Evolutionary conservation across 2,329 filamentous ascomycete species (phyloP).

Genomic region (Stenocarpella maydis): DNA sequence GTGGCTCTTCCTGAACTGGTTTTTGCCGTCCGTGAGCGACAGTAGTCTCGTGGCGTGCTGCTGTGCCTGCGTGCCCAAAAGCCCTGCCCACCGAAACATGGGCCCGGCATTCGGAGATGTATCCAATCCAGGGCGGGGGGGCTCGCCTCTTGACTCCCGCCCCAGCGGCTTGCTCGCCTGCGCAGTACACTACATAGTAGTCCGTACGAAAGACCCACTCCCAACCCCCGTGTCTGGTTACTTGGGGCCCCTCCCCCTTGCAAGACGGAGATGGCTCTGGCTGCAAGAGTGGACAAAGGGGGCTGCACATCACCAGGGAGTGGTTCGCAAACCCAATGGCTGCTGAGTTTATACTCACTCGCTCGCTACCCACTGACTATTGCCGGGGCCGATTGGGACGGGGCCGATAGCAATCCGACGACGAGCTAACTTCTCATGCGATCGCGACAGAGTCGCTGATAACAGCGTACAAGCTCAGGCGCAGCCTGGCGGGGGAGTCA

Average conservation of each 20-base stretch:
- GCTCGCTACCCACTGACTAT: slow-evolving; percentile 16
- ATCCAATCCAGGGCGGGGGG: slow-evolving; percentile 35
- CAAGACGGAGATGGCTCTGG: slow-evolving; percentile 29
- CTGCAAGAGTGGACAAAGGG: slow-evolving; percentile 29
- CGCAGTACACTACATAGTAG: no score
- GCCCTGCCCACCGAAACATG: slow-evolving; percentile 31
- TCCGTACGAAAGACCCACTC: slow-evolving; percentile 2
- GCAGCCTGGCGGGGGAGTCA: slow-evolving; percentile 8
- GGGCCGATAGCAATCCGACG: slow-evolving; percentile 17
- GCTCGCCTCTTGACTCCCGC: slow-evolving; percentile 14
- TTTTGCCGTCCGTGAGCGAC: slow-evolving; percentile 23
- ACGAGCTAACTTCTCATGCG: slow-evolving; percentile 15
- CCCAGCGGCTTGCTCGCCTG: neutral
- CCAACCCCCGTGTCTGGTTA: slow-evolving; percentile 17
- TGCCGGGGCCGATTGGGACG: slow-evolving; percentile 19
- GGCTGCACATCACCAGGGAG: slow-evolving; percentile 27
- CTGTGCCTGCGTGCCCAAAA: slow-evolving; percentile 24
- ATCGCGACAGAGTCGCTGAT: slow-evolving; percentile 2
- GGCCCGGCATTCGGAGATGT: slow-evolving; percentile 33
- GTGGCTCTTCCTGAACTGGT: slow-evolving; percentile 24
- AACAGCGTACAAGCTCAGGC: slow-evolving; percentile 15
- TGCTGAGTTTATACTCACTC: slow-evolving; percentile 17
- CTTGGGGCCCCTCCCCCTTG: slow-evolving; percentile 2
- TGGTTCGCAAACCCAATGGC: slow-evolving; percentile 8
- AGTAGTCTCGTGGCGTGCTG: slow-evolving; percentile 23